Percentiles rank a stretch among this genome's conserved stretches.
phyloP scores from a whole-genome alignment of 805 yeast genomes.

The Scheffersomyces amazonensis region DNA sequence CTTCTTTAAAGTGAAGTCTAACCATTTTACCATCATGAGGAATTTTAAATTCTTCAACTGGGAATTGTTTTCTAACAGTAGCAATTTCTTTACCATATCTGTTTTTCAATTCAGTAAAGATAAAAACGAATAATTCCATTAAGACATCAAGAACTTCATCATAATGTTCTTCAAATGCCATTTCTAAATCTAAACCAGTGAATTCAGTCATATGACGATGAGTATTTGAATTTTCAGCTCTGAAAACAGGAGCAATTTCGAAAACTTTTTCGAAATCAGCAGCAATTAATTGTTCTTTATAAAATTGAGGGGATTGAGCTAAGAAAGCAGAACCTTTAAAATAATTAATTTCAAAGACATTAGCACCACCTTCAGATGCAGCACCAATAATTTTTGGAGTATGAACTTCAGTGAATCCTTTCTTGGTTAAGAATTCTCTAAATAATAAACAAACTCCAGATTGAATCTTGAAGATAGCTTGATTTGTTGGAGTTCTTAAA shows the following conservation, averaged over 20 bases:
- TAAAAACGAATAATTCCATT: conserved; percentile 78
- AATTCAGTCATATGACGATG: conserved; percentile 99
- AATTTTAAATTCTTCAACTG: conserved; percentile 94
- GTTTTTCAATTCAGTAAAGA: conserved; percentile 77
- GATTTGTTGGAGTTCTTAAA: conserved; percentile 94
- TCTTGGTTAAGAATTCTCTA: conserved; percentile 74
- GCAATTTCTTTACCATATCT: conserved; percentile 85
- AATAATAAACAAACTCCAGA: conserved; percentile 85
- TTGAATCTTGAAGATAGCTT: conserved; percentile 93
- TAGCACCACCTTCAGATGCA: conserved; percentile 97
- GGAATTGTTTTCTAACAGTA: conserved; percentile 87
- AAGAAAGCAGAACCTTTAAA: conserved; percentile 90
- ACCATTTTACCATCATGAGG: conserved; percentile 96
- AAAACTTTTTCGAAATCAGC: conserved; percentile 96
- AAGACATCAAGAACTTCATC: conserved; percentile 75
- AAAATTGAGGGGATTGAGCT: conserved; percentile 98
- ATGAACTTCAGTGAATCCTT: conserved; percentile 85
- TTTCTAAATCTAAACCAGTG: conserved; percentile 94
- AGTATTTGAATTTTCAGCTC: conserved; percentile 98
- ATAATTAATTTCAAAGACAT: conserved; percentile 90
- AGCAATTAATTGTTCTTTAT: conserved; percentile 97
- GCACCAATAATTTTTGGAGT: conserved; percentile 95
- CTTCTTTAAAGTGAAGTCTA: conserved; percentile 84
- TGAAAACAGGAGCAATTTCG: conserved; percentile 96
- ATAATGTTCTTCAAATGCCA: conserved; percentile 98